phyloP scores from a whole-genome alignment of 306 rosid species.

The Prunus persica region Prunus_persica_NCBIv2 NC_034013.1:12239001-12239500 shows the following conservation, averaged over 20 bases:
- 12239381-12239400: not conserved
- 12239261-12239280: slow-evolving; percentile 11
- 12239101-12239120: too few species aligned
- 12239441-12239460: not conserved
- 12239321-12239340: slow-evolving; percentile 47
- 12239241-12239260: slow-evolving; percentile 28
- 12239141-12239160: too few species aligned
- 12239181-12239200: too few species aligned
- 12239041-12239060: too few species aligned
- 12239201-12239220: not conserved
- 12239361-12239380: not conserved
- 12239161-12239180: too few species aligned
- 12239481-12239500: slow-evolving; percentile 43
- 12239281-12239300: slow-evolving; percentile 48
- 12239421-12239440: not conserved
- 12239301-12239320: slow-evolving; percentile 33
- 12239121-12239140: too few species aligned
- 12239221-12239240: slow-evolving; percentile 24
- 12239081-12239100: too few species aligned
- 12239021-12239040: too few species aligned
- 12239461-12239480: slow-evolving; percentile 6
- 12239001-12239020: too few species aligned
- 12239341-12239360: slow-evolving; percentile 52
- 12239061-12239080: too few species aligned
- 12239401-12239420: too few species aligned